Conservation (phyloP, 1,284 basidiomycete genomes). For the Hypsizygus ulmarius region DNA sequence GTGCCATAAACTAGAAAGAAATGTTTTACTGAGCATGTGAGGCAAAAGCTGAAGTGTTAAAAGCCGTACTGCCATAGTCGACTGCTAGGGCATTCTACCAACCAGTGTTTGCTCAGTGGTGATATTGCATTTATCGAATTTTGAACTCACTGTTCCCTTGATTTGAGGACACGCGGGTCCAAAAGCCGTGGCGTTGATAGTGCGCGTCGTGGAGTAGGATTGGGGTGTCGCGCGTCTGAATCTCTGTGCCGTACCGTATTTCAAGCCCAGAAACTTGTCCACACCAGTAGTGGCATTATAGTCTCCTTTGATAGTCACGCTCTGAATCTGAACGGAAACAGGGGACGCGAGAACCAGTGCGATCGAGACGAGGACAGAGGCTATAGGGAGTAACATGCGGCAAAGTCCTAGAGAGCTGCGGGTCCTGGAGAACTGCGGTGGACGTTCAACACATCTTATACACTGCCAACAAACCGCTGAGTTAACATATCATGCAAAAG, state of each 20-base stretch:
- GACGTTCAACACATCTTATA: not conserved
- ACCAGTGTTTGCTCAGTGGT: not conserved
- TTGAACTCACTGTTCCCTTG: conserved; percentile 16
- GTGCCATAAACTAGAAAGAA: conserved; percentile 20
- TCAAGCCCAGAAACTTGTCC: conserved; percentile 21
- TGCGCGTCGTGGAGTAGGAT: conserved; percentile 6
- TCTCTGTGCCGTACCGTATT: conserved; percentile 19
- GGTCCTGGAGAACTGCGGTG: no score
- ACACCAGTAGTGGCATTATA: conserved; percentile 20
- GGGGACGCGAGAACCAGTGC: conserved; percentile 13
- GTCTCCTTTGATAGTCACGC: conserved; percentile 14
- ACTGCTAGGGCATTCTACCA: conserved; percentile 18
- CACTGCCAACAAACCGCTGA: not conserved
- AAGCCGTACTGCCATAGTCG: conserved; percentile 17
- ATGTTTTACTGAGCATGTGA: not conserved
- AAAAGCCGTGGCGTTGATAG: conserved; percentile 15
- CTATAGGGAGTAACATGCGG: conserved; percentile 14
- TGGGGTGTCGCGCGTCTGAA: conserved; percentile 17
- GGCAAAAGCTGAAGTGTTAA: not conserved
- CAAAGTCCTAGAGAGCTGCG: not conserved
- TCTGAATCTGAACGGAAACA: conserved; percentile 12
- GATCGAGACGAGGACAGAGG: conserved; percentile 7
- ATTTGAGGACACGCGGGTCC: conserved; percentile 23
- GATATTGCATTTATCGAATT: not conserved
- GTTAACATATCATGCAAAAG: not conserved